These are phyloP conservation scores for Rhodotorula graminis DNA, from an alignment of 768 basidiomycete species.

Conservation along the genomic window DNA sequence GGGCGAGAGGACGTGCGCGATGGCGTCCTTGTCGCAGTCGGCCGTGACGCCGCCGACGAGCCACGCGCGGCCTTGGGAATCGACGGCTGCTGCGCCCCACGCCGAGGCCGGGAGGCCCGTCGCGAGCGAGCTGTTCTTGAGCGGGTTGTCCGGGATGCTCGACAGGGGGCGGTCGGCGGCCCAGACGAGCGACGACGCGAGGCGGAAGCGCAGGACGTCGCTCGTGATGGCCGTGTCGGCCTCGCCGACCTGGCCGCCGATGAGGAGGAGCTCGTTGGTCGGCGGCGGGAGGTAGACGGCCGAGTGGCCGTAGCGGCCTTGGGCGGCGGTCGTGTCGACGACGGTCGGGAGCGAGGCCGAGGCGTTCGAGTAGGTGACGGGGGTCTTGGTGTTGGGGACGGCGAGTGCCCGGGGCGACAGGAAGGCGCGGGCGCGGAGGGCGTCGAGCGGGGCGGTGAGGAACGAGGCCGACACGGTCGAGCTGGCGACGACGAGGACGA, in stretches of 20 bases:
- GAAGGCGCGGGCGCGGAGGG: not conserved
- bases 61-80: constrained; percentile 8
- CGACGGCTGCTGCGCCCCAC: constrained; percentile 16
- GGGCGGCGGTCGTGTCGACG: not conserved
- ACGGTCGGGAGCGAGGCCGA: not conserved
- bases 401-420: not conserved
- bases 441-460: constrained; percentile 8
- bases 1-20: not conserved
- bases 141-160: constrained; percentile 31
- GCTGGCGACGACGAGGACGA: not conserved
- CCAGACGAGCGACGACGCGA: constrained; percentile 22
- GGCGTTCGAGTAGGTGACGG: not conserved
- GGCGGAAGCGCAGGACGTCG: constrained; percentile 32
- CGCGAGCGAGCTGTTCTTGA: not conserved
- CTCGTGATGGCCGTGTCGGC: constrained; percentile 22
- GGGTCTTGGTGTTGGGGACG: not conserved
- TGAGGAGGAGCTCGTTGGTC: constrained; percentile 20
- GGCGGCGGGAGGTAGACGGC: constrained; percentile 28
- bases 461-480: not conserved
- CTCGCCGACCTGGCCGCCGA: constrained; percentile 33
- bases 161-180: constrained; percentile 22
- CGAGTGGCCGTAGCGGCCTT: constrained; percentile 37
- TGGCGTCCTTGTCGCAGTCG: constrained; percentile 22
- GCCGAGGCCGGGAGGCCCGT: constrained; percentile 15
- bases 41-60: constrained; percentile 34